These are phyloP conservation scores for Murraya koenigii DNA, from an alignment of 345 rosid species.

Conservation along the genomic window DNA sequence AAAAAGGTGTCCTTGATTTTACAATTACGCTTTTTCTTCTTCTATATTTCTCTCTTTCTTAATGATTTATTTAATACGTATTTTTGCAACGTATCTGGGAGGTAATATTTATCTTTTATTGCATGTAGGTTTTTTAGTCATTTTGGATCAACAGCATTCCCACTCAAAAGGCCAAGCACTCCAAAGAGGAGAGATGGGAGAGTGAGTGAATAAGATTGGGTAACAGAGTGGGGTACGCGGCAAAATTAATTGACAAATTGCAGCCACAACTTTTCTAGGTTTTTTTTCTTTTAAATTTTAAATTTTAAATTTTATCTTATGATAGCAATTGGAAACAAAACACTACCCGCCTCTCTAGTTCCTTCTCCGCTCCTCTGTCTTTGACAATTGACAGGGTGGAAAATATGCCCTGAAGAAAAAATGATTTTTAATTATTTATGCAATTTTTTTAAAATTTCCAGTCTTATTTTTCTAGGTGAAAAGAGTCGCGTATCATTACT, in stretches of 20 bases:
- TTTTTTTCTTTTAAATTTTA: constrained; percentile 16
- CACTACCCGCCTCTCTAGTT: constrained; percentile 32
- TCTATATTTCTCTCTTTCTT: neutral
- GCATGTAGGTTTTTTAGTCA: neutral
- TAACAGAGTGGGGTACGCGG: constrained; percentile 33
- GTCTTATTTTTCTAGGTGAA: neutral
- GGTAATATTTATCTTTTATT: neutral
- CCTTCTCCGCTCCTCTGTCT: constrained; percentile 34
- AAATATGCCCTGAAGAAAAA: neutral
- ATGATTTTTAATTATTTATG: neutral
- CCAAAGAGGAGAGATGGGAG: constrained; percentile 9
- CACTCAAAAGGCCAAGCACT: constrained; percentile 5
- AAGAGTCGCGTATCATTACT: neutral
- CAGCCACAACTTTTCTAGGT: constrained; percentile 54
- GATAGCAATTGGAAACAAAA: constrained; percentile 25
- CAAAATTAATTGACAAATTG: constrained; percentile 42
- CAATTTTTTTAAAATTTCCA: neutral
- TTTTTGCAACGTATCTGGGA: neutral
- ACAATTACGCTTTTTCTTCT: neutral
- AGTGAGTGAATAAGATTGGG: constrained; percentile 30
- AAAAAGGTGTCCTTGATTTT: neutral
- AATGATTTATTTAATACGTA: neutral
- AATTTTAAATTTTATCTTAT: constrained; percentile 14
- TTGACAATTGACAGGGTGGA: constrained; percentile 33
- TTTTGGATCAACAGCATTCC: neutral